Percentiles rank a stretch among this genome's conserved stretches.
Conservation (phyloP, 257 asterid genomes). For the Anisodus acutangulus region DNA sequence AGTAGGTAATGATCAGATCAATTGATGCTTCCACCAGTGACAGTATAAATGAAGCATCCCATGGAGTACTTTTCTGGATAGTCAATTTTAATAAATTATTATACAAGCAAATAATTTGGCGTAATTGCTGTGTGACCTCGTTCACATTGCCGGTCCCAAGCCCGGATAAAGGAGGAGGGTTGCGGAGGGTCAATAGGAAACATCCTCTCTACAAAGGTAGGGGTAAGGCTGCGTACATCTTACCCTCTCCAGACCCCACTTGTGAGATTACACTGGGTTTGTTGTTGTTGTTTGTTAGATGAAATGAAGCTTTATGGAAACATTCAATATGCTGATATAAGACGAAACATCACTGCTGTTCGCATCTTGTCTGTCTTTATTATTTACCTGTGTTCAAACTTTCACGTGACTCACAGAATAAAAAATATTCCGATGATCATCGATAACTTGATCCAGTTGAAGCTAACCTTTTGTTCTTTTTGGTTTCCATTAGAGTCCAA, state of each 20-base stretch:
- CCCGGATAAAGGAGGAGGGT: no score
- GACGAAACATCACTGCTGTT: neutral
- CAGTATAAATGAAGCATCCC: neutral
- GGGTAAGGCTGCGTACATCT: no score
- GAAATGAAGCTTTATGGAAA: neutral
- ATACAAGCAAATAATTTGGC: neutral
- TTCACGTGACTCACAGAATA: neutral
- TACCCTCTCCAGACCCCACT: no score
- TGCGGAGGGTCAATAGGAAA: no score
- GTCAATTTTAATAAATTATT: neutral
- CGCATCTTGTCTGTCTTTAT: neutral
- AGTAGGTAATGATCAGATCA: neutral
- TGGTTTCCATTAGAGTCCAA: neutral
- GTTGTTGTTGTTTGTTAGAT: neutral
- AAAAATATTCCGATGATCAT: neutral
- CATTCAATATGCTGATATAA: neutral
- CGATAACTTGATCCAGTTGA: constrained; percentile 8
- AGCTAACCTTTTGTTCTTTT: neutral
- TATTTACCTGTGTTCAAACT: neutral
- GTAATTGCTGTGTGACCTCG: neutral
- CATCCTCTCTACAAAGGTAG: no score
- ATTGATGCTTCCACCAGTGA: neutral
- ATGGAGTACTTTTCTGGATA: neutral
- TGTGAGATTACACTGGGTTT: no score
- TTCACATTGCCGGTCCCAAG: no score